Base-by-base conservation (phyloP, 345 rosid genomes). In the Toxicodendron radicans region DNA sequence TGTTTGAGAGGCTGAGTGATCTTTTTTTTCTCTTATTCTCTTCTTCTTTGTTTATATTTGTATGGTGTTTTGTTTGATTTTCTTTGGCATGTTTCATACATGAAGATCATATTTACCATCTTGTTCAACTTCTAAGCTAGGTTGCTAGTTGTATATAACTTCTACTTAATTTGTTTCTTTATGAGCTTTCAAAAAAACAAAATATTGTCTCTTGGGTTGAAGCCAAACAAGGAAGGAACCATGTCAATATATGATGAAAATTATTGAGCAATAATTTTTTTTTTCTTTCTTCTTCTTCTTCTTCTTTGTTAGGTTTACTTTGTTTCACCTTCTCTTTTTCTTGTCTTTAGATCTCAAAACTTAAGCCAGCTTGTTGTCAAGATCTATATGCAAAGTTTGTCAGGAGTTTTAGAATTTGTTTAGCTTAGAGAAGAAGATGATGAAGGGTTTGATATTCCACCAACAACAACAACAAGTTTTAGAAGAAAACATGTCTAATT, bases 401-500 rank as follows among this genome's bases (percentile, higher is more conserved):
- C 54, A 3, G 24, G 57, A 75, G 38, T 21, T 20, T 41, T 23
- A 59, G 57, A 71, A 60, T 57, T 70, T 10, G 2, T 53, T 65
- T 48, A 38, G 30, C n/a, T 49, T 35, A 66, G 32, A 33, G 27
- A 73, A 33, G 27, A 73, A 75, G 83, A 82, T 66, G 79, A 78
- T 86, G 84, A 82, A 89, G 80, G 83, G 78, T 60, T 81, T 86
- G 80, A 68, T 87, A 62, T 87, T 89, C 73, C 83, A 81, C 57
- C 88, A 75, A 10, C 82, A 82, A 4, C 87, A 75, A 4, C 74
- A 81, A 27, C 74, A 63, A 51, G 68, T 68, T 56, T 63, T 77
- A 30, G 90, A 88, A 62, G 92, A 88, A 70, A 89, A 91, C 78
- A 89, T 92, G 98, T 92, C 97, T 38, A 94, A 92, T 86, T 83